Base-by-base conservation (phyloP, 768 basidiomycete genomes). In the Pleurotus citrinopileatus region DNA sequence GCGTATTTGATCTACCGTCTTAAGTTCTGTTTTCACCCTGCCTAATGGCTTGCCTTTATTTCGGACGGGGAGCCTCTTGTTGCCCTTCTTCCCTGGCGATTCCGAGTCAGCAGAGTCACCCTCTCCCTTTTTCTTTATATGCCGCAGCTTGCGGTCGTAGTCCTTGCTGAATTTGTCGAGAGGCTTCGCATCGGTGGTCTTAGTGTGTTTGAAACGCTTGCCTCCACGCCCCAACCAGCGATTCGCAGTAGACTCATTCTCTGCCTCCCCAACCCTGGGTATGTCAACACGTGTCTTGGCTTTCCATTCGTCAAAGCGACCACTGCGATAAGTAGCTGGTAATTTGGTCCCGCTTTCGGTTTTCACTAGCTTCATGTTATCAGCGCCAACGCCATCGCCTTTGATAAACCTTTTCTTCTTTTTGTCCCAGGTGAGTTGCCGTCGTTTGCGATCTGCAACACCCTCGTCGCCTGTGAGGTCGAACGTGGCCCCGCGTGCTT, bases 221-320 rank as follows among this genome's bases (percentile, higher is more conserved):
- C 84, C 83, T 7, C 77, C 77, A 27, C 63, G 63, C 12, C 80
- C 78, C 9, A 61, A 53, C n/a, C 64, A 66, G 42, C 59, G 58
- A 37, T 65, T 60, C 25, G 65, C 63, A 9, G 67, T 58, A 12
- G 63, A 63, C 26, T 76, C 76, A 43, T 76, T 73, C 67, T 96
- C 94, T 2, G 72, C 76, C 65, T 97, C 94, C 17, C 95, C 95
- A n/a, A 89, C 76, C 55, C 80, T 80, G 0, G 94, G 94, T 29
- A 98, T 67, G 56, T 71, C 78, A n/a, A 83, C 71, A 34, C 81
- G 84, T 47, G 77, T 84, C 70, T 90, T 91, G 56, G 81, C 76
- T 68, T 88, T 90, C 97, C 97, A 99, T 66, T 96, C 94, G 53
- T 96, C 91, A 67, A 92, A 99, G 13, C 92, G 84, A 9, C 97